Conservation (phyloP, 495 filamentous ascomycete species). For the Podospora fimiseda region DNA sequence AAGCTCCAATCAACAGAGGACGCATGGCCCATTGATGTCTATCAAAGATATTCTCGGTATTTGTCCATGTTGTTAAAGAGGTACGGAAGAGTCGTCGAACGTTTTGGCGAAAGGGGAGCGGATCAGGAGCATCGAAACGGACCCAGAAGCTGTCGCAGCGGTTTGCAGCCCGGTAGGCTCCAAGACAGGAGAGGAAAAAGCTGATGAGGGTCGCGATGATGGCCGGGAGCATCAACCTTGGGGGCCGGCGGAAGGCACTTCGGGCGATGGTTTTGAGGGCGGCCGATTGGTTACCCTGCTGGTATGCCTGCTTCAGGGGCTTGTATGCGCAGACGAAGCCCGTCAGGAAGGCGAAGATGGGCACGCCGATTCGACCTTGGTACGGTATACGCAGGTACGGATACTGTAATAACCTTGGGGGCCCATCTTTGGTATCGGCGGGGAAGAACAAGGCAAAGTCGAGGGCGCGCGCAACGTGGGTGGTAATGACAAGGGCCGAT, state of each 20-base stretch:
- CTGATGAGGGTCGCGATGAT: slow-evolving; percentile 54
- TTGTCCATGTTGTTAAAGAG: slow-evolving; percentile 52
- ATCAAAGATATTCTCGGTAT: slow-evolving; percentile 53
- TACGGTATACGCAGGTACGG: slow-evolving; percentile 56
- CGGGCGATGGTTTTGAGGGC: slow-evolving; percentile 52
- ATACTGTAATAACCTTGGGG: slow-evolving; percentile 50
- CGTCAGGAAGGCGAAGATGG: slow-evolving; percentile 60
- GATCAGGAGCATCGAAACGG: slow-evolving; percentile 43
- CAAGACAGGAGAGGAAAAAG: slow-evolving; percentile 49
- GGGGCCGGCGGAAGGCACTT: slow-evolving; percentile 57
- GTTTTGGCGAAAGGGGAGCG: slow-evolving; percentile 27
- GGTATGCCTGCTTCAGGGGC: slow-evolving; percentile 51
- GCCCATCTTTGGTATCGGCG: slow-evolving; percentile 36
- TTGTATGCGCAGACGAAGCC: slow-evolving; percentile 63
- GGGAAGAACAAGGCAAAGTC: slow-evolving; percentile 53
- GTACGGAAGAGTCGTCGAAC: slow-evolving; percentile 37
- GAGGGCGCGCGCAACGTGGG: slow-evolving; percentile 56
- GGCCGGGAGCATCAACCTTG: slow-evolving; percentile 54
- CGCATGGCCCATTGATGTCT: slow-evolving; percentile 61
- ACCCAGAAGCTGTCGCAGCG: slow-evolving; percentile 55
- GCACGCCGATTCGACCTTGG: slow-evolving; percentile 59
- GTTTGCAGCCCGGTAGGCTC: slow-evolving; percentile 51
- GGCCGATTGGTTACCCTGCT: slow-evolving; percentile 44
- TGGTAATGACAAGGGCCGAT: slow-evolving; percentile 57
- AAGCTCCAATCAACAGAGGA: slow-evolving; percentile 53